A percentile compares a stretch with the other conserved stretches of the same genome.
These are phyloP conservation scores for Geranomyces michiganensis DNA, from an alignment of 192 early-diverging fungal genomes.

Conservation along the genomic window DNA sequence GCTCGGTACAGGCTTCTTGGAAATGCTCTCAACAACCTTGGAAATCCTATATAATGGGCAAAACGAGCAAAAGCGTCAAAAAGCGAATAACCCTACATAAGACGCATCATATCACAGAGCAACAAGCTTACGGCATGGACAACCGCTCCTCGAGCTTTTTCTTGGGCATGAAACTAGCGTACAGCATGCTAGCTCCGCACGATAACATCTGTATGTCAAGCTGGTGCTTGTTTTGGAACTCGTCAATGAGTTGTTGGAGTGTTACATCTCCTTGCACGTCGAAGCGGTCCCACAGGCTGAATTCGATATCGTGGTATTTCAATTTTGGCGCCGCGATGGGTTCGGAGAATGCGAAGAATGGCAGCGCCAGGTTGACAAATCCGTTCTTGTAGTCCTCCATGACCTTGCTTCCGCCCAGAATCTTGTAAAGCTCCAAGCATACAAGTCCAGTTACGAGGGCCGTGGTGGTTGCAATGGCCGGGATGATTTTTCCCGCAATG, in stretches of 20 bases:
- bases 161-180: conserved; percentile 81
- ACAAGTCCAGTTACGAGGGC: conserved; percentile 96
- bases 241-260: conserved; percentile 84
- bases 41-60: conserved; percentile 69
- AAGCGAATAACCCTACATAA: neutral
- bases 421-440: conserved; percentile 96
- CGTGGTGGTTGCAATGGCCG: conserved; percentile 97
- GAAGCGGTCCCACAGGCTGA: conserved; percentile 96
- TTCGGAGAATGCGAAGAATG: conserved; percentile 99
- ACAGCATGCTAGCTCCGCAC: conserved; percentile 90
- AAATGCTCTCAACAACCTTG: conserved; percentile 74
- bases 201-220: conserved; percentile 94
- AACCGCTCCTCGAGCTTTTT: conserved; percentile 85
- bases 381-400: conserved; percentile 99
- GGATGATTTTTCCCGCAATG: conserved; percentile 97
- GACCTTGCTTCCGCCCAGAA: conserved; percentile 74
- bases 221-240: conserved; percentile 78
- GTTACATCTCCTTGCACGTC: conserved; percentile 83
- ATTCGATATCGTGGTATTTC: conserved; percentile 86
- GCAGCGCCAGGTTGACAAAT: conserved; percentile 95
- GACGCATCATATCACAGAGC: no score
- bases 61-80: neutral
- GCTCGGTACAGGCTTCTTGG: conserved; percentile 83
- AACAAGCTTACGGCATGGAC: conserved; percentile 77
- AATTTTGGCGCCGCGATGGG: conserved; percentile 88